phyloP scores from a whole-genome alignment of 2,329 filamentous ascomycete species.

The Exophiala oligosperma region DNA sequence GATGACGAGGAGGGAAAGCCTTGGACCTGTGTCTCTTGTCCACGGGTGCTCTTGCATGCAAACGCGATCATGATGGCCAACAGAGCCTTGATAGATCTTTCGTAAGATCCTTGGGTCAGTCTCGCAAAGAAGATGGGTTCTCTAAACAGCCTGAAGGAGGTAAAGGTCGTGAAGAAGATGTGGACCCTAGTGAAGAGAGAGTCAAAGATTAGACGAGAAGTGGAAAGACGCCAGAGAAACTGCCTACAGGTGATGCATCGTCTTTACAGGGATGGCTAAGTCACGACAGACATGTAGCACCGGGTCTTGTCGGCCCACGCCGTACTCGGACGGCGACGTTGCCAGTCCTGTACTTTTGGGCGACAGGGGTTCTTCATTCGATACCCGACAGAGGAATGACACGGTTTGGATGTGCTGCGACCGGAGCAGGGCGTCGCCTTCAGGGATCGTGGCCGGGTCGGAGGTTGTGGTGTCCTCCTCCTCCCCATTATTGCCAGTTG shows the following conservation, averaged over 20 bases:
- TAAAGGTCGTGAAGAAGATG: conserved; percentile 35
- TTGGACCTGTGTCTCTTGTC: background rate
- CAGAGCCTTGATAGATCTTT: conserved; percentile 30
- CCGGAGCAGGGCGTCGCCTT: conserved; percentile 21
- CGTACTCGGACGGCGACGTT: background rate
- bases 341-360: background rate
- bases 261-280: background rate
- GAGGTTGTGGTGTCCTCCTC: background rate
- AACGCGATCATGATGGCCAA: conserved; percentile 36
- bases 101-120: conserved; percentile 24
- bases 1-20: background rate
- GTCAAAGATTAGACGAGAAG: background rate
- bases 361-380: conserved; percentile 2
- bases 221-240: background rate
- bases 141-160: conserved; percentile 36
- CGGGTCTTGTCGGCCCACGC: background rate
- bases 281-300: background rate
- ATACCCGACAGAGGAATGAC: conserved; percentile 8
- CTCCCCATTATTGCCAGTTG: background rate
- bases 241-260: conserved; percentile 4
- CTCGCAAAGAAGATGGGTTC: conserved; percentile 33
- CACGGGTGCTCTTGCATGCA: conserved; percentile 15
- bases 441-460: background rate
- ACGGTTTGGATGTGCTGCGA: conserved; percentile 25
- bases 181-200: conserved; percentile 3